Evolutionary conservation across 495 filamentous ascomycete species (phyloP).

Genomic region (Penicillium atrosanguineum): DNA sequence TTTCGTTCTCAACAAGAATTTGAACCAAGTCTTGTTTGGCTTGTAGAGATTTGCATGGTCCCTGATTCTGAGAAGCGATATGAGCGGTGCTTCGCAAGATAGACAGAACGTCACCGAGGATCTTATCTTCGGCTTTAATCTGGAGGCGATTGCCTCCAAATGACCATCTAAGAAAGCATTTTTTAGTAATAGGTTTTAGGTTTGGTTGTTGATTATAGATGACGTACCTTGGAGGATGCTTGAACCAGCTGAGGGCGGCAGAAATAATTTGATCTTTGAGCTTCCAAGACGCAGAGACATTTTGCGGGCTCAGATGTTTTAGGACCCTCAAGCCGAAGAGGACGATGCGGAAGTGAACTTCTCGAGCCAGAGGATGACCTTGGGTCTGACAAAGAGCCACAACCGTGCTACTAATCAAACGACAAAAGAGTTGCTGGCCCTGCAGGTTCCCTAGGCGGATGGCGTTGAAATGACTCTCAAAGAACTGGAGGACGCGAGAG

Average conservation of each 20-base stretch:
- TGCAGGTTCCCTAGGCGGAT: constrained; percentile 76
- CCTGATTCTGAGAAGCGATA: constrained; percentile 53
- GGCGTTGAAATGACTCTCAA: constrained; percentile 91
- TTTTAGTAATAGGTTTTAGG: constrained; percentile 5
- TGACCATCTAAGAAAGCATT: constrained; percentile 62
- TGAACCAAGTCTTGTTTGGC: constrained; percentile 77
- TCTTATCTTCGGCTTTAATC: constrained; percentile 82
- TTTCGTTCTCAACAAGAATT: constrained; percentile 80
- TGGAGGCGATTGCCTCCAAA: constrained; percentile 93
- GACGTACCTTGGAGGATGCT: constrained; percentile 61
- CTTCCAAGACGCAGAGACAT: constrained; percentile 60
- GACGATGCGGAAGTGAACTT: constrained; percentile 84
- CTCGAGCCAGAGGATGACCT: constrained; percentile 82
- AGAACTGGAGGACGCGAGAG: constrained; percentile 78
- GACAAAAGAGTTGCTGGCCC: constrained; percentile 74
- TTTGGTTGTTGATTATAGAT: neutral
- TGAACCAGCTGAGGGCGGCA: constrained; percentile 86
- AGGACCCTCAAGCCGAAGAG: constrained; percentile 78
- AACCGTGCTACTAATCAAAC: constrained; percentile 72
- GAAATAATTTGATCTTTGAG: constrained; percentile 87
- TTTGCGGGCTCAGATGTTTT: constrained; percentile 62
- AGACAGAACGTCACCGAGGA: constrained; percentile 72
- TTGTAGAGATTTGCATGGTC: constrained; percentile 62
- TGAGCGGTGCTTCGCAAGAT: constrained; percentile 55
- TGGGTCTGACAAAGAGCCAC: constrained; percentile 65